Evolutionary conservation across 495 filamentous ascomycete genomes (phyloP), one percentile per base, ranked within the genome.

Genomic region (Aspergillus cavernicola): DNA sequence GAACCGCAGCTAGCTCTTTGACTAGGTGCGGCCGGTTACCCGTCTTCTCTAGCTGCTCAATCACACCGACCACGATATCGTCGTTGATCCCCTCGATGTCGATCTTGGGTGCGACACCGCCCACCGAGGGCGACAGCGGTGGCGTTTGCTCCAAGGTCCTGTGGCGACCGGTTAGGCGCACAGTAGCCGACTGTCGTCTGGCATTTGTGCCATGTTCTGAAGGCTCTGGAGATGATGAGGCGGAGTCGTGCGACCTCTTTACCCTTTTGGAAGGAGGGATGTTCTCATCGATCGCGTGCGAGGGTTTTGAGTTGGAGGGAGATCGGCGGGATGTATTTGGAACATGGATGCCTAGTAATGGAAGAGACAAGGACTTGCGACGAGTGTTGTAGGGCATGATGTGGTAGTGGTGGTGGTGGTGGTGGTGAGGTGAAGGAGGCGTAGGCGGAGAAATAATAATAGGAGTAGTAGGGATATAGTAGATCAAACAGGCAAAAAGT

Each of bases 361-460:
- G 88, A 58, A 98, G 78, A 26, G 93, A 98, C 63, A 98, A 73
- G 65, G 91, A 96, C 76, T 97, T 98, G 70, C 93, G 86, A 72
- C 93, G 87, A 56, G 93, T 98, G 71, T 98, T 96, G 81, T 97
- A 97, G 57, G 90, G 90, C 90, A 95, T 96, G 61, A 55, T 82
- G 50, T 22, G 48, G 28, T 47, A 36, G 37, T 40, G 10, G 39
- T 22, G 45, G 59, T 20, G 8, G 33, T 24, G 23, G 33, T 42
- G 10, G 32, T 52, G 43, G 43, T 43, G 33, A 33, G 20, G 19
- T 13, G 38, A 10, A 36, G 36, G n/a, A n/a, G n/a, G n/a, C n/a
- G n/a, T n/a, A 18, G 51, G 47, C 20, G 47, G 39, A 33, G 26
- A 40, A 23, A 33, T 22, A 42, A 43, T 46, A 57, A 60, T 58